Evolutionary conservation across 257 asterid genomes (phyloP).

Genomic region (Leptodermis oblonga): DNA sequence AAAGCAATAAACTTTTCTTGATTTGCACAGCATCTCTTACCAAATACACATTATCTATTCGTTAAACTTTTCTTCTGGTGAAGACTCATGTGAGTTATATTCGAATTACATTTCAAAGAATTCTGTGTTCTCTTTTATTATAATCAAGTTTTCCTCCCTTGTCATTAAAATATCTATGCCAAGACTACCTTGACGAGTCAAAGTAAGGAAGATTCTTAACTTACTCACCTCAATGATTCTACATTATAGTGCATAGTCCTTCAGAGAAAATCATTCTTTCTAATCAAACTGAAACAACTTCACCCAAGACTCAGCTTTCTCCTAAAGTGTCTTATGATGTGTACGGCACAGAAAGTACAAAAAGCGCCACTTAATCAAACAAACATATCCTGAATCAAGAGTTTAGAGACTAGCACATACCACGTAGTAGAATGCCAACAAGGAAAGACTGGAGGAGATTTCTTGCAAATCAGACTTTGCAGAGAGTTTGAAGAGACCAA

Average conservation of each 20-base stretch:
- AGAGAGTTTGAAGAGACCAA: slow-evolving; percentile 71
- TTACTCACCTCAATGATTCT: background rate
- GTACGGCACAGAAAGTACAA: background rate
- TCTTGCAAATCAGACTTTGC: slow-evolving; percentile 68
- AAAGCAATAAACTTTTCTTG: background rate
- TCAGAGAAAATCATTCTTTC: background rate
- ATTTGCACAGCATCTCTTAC: background rate
- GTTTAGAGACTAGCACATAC: slow-evolving; percentile 45
- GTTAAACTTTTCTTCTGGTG: background rate
- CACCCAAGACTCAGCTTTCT: background rate
- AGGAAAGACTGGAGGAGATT: slow-evolving; percentile 68
- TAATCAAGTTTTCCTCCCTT: slow-evolving; percentile 1
- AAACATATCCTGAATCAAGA: slow-evolving; percentile 22
- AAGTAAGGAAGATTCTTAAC: background rate
- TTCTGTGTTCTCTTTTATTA: background rate
- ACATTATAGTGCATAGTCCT: background rate
- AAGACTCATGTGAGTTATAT: background rate
- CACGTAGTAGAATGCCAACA: slow-evolving; percentile 78
- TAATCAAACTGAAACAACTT: background rate
- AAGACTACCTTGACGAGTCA: background rate
- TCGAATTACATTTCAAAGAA: background rate
- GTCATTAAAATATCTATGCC: background rate
- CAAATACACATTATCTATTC: background rate
- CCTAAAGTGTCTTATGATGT: background rate
- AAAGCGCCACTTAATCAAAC: slow-evolving; percentile 4